Base-by-base conservation (phyloP, 495 filamentous ascomycete species). In the Aspergillus campestris region DNA sequence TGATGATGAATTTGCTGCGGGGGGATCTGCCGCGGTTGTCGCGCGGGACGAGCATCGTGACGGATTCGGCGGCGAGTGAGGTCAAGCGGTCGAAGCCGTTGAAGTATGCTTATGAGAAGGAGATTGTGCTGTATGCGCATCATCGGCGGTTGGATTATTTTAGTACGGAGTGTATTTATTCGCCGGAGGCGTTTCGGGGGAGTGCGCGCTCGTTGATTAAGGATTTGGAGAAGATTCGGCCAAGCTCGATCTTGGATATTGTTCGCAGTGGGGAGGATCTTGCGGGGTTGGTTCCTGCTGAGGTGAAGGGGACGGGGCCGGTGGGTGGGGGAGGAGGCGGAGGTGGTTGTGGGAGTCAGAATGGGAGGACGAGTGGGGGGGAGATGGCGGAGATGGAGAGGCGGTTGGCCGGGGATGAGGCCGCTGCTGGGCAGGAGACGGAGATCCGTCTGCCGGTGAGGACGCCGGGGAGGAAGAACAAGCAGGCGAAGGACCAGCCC, bases 81-180 rank as follows among this genome's bases (percentile, higher is more conserved):
- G 88, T 95, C 48, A 88, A 92, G 69, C 75, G 92, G 47, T 91
- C 86, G 59, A 98, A 98, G 67, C 92, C 92, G 32, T 71, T 98
- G 28, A 98, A 97, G 66, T 98, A 96, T 59, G 89, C 91, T 0
- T 98, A 96, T 57, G 94, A 98, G 62, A 98, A 98, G 69, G 92
- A 98, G 56, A 98, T 98, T 47, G 92, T 98, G 7, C 73, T 97
- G 9, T 98, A 98, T 60, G 92, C 92, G 12, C 86, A 95, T 52
- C 89, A 98, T 67, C 91, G 90, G 58, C 86, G 88, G 59, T 74
- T 98, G 47, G 92, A 97, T 61, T 98, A 98, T 66, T 98, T 98
- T 67, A 91, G 81, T 50, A 98, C 92, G 0, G 92, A 98, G 69
- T 98, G 92, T 70, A 89, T 97, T 44, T 98, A 98, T 67, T 94